Base-by-base conservation (phyloP, 192 early-diverging fungal genomes). In the Gonapodya prolifera region DNA sequence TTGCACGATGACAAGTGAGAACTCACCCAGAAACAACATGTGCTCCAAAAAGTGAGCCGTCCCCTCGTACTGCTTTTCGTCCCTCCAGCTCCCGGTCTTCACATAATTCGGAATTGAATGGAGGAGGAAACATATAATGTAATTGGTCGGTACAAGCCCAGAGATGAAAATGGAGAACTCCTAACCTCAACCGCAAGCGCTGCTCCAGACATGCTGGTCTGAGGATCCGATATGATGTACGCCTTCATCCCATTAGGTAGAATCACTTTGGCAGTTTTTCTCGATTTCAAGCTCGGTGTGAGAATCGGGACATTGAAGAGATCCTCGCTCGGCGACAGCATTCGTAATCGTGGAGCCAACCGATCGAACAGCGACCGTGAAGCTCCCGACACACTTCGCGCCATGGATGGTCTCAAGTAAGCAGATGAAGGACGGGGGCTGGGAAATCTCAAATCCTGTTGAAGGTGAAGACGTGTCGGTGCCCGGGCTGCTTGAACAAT, bases 31-130 rank as follows among this genome's bases (percentile, higher is more conserved):
- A 75, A 84, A 84, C 16, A 84, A 77, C 80, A 82, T 82, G 75
- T 84, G 83, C 76, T 84, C 83, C 30, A 82, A 77, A 75, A 84
- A 84, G 76, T 84, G 83, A 0, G 83, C 83, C 34, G 79, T 80
- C 0, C 83, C 83, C n/a, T 70, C 79, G 23, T 61, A 61, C 69
- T 80, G 80, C 69, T 75, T 69, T 13, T 78, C 80, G 69, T 84
- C 84, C 69, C 30, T 35, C 84, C 84, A 85, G 36, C 76, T 78
- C 2, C 84, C 84, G 2, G 82, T 80, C 71, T 61, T 16, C 45
- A 23, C 45, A 61, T 23, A 61, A 61, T 61, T 61, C 8, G 45
- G 23, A 61, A 61, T 61, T 61, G 8, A 61, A 61, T 61, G n/a
- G n/a, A n/a, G n/a, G n/a, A n/a, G n/a, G n/a, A n/a, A n/a, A n/a